Conservation (phyloP, 2,329 filamentous ascomycete genomes). For the Emergomyces pasteurianus region DNA sequence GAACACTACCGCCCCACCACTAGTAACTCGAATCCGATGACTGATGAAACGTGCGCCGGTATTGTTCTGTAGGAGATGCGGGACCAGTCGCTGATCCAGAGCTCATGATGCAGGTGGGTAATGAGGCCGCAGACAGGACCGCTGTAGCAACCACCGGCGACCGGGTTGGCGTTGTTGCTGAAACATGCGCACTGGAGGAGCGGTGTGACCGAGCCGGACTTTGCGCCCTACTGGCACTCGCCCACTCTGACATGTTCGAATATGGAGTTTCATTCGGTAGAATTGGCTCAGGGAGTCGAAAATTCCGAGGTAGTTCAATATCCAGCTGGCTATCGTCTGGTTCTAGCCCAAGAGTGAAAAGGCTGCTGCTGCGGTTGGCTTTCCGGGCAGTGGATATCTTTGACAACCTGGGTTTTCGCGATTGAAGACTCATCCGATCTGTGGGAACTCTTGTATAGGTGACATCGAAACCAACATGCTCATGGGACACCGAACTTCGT, state of each 20-base stretch:
- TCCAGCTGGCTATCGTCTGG: neutral
- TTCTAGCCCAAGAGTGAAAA: neutral
- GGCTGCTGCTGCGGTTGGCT: neutral
- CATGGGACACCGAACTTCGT: neutral
- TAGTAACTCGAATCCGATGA: neutral
- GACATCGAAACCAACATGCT: neutral
- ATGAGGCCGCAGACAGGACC: neutral
- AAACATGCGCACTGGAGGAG: neutral
- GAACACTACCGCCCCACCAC: neutral
- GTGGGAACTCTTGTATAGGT: neutral
- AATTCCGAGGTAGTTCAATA: neutral
- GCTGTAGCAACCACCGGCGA: neutral
- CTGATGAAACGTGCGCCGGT: neutral
- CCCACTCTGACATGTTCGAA: slow-evolving; percentile 1
- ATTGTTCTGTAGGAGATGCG: neutral
- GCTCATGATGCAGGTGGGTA: neutral
- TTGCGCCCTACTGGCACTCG: neutral
- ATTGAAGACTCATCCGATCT: neutral
- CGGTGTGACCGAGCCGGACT: neutral
- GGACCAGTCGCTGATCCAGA: neutral
- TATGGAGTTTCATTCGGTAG: neutral
- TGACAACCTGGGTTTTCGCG: neutral
- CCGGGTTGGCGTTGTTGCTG: neutral
- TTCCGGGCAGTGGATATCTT: neutral
- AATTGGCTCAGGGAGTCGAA: neutral